These are phyloP conservation scores for Lithospermum erythrorhizon DNA, from an alignment of 257 asterid genomes.

Conservation along the genomic window DNA sequence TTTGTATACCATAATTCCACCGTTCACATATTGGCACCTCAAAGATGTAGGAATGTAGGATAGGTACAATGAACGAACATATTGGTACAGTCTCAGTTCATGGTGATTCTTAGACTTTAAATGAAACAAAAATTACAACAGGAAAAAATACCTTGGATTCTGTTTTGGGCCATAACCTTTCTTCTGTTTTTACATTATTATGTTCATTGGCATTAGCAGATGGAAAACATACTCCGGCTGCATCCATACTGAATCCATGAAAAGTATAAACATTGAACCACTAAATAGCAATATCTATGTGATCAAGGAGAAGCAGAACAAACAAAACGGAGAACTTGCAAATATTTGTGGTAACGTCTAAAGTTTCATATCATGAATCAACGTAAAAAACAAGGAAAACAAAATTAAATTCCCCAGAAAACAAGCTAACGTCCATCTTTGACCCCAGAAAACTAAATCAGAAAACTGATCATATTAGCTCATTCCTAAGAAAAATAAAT, in stretches of 20 bases:
- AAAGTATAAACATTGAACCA: not conserved
- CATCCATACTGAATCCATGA: not conserved
- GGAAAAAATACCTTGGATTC: not conserved
- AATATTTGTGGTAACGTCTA: not conserved
- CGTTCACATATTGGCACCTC: too few species aligned
- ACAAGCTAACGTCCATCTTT: not conserved
- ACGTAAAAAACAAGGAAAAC: not conserved
- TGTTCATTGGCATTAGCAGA: not conserved
- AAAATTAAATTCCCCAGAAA: not conserved
- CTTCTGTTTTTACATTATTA: not conserved
- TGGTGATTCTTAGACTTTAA: too few species aligned
- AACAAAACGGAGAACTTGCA: not conserved
- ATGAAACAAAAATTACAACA: not conserved
- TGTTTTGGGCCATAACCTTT: not conserved
- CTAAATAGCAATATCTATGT: not conserved
- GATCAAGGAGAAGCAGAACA: not conserved
- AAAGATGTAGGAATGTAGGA: too few species aligned
- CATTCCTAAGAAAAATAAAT: too few species aligned
- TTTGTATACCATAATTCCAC: too few species aligned
- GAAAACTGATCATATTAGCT: too few species aligned
- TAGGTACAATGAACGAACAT: too few species aligned
- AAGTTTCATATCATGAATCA: not conserved
- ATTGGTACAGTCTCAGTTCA: too few species aligned
- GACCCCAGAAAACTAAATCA: not conserved
- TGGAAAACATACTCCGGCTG: not conserved